These are phyloP conservation scores for Aspergillus homomorphus DNA, from an alignment of 495 filamentous ascomycete genomes.

Conservation along the genomic window DNA sequence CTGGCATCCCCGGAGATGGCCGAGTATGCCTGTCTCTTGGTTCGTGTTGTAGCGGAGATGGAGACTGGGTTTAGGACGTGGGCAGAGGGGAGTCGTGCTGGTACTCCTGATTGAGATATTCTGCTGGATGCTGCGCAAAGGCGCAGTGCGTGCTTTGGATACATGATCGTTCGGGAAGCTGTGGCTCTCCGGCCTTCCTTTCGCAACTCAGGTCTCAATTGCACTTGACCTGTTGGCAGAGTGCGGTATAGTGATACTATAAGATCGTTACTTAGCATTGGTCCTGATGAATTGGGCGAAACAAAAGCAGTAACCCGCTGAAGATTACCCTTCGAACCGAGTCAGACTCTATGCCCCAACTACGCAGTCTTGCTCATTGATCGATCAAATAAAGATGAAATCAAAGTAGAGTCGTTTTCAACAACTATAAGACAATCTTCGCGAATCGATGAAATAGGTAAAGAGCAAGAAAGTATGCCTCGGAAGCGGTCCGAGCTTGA, in stretches of 20 bases:
- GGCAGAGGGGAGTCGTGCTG: neutral
- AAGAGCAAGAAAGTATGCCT: neutral
- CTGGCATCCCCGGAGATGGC: slow-evolving; percentile 8
- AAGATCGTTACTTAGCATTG: no score
- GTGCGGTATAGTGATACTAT: no score
- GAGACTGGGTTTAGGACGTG: neutral
- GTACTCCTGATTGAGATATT: neutral
- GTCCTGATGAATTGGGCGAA: no score
- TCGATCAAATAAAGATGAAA: no score
- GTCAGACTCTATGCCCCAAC: no score
- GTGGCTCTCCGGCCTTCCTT: neutral
- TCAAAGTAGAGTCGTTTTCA: no score
- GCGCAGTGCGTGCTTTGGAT: neutral
- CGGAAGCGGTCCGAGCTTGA: neutral
- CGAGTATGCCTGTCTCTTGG: slow-evolving; percentile 7
- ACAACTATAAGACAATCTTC: neutral
- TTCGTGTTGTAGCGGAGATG: no score
- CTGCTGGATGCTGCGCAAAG: neutral
- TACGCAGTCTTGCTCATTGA: no score
- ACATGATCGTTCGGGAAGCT: neutral
- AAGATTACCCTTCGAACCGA: no score
- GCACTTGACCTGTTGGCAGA: no score
- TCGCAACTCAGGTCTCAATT: no score
- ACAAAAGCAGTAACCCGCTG: no score
- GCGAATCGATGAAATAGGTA: neutral